Evolutionary conservation across 257 asterid species (phyloP), one percentile per base, ranked within the genome.

Genomic region (Gentiana straminea): DNA sequence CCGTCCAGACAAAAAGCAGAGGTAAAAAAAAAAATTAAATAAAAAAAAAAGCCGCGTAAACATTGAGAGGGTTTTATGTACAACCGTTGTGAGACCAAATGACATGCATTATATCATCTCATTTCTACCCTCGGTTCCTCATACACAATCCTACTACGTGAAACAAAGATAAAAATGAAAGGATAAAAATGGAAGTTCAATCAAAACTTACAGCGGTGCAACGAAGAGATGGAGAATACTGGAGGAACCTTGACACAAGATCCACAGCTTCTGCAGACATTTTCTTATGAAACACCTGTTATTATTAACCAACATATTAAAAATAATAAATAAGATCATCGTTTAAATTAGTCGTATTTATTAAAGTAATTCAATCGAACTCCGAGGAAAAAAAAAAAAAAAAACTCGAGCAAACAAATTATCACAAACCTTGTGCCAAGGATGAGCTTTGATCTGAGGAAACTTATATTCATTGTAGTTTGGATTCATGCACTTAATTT

Each of bases 401-500:
- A n/a, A 7, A 2, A 37, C 8, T 37, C 54, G 32, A 54, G 11
- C 8, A 7, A 24, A 41, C 32, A 32, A 5, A 38, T 62, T 39
- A 53, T 43, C 37, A 76, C 82, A 33, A 51, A 89, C 97, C 97
- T 89, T 89, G 79, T 89, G 94, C 95, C 94, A 89, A 0, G 97
- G 92, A 63, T 80, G 94, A 59, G 97, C 92, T 78, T 86, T 89
- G 57, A 89, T 83, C 64, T 81, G 97, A 64, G 95, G 97, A 70
- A 89, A 86, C 73, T 89, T 86, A 61, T 81, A 89, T 49, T 89
- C 97, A 0, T 68, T 86, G 66, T 89, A 89, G 64, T 86, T 81
- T 24, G 94, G 95, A 63, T 89, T 89, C 97, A 89, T 89, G 79
- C 95, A 86, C 76, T 79, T 86, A 66, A 89, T 89, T 77, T 89